Percentiles rank a stretch among this genome's conserved stretches.
Conservation (phyloP, 768 basidiomycete genomes). For the Leccinum sublutescens region DNA sequence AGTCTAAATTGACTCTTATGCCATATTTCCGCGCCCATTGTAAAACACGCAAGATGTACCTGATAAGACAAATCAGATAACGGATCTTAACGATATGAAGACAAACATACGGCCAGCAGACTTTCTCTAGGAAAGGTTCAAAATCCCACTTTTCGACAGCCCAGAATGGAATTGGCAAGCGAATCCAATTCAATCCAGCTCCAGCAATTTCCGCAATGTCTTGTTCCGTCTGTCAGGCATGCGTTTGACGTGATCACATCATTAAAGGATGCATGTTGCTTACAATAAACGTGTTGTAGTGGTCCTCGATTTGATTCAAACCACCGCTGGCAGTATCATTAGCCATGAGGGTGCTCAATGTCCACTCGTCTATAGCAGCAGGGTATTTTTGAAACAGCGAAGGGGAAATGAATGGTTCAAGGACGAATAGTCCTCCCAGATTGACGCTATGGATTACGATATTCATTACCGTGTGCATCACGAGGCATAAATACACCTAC, state of each 20-base stretch:
- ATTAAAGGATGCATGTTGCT: conserved; percentile 27
- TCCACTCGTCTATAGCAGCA: conserved; percentile 61
- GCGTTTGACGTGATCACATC: background rate
- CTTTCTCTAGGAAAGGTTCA: conserved; percentile 74
- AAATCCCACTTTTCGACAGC: conserved; percentile 71
- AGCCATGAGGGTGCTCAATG: conserved; percentile 63
- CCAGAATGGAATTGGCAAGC: conserved; percentile 84
- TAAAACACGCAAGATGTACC: conserved; percentile 73
- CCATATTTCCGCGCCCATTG: conserved; percentile 90
- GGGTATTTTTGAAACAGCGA: conserved; percentile 60
- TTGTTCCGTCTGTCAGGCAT: conserved; percentile 65
- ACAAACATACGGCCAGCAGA: conserved; percentile 65
- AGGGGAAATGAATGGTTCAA: conserved; percentile 78
- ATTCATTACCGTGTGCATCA: conserved; percentile 5
- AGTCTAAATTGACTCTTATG: conserved; percentile 76
- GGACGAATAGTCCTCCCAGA: conserved; percentile 71
- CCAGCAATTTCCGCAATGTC: conserved; percentile 89
- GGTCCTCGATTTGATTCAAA: conserved; percentile 63
- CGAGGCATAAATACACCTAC: conserved; percentile 37
- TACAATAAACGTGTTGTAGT: conserved; percentile 83
- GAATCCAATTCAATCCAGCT: conserved; percentile 83
- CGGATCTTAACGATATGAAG: conserved; percentile 1
- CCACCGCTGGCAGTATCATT: conserved; percentile 63
- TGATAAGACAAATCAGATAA: conserved; percentile 21
- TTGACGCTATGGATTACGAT: conserved; percentile 48